Evolutionary conservation across 352 stramenopile genomes (phyloP), one percentile per base, ranked within the genome.

Genomic region (Plasmopara halstedii): DNA sequence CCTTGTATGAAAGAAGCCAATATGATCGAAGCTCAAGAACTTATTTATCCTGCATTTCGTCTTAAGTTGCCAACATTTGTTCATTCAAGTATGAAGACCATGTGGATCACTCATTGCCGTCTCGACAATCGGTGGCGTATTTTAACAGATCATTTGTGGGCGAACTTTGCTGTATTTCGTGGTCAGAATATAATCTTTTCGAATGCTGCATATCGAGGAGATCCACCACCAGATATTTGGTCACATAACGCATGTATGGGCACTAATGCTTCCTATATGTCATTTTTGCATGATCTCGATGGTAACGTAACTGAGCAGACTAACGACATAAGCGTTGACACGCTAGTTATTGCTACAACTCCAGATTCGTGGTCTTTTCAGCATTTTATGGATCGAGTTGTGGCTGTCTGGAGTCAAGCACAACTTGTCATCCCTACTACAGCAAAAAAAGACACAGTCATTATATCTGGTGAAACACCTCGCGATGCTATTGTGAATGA

Each of bases 291-390:
- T 17, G 37, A 42, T 4, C n/a, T 45, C 3, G 50, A 32, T 10
- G 4, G 6, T 8, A 49, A 57, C 17, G 19, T 17, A 18, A 58
- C 35, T 18, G 29, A 36, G 1, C 10, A 42, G 15, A 40, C 6
- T 5, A 46, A 39, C 40, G 18, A 6, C 26, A 42, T 39, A 18
- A 53, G 10, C 4, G 50, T 64, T 25, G 55, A 56, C 17, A 64
- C 56, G 2, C 22, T 64, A 11, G 37, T 64, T 13, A 32, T 64
- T 14, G 56, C 50, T 1, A 64, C 56, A 0, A 64, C 44, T 19
- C 50, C 56, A 1, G 56, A 64, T 34, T 64, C 56, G 19, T 64
- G 56, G 56, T 64, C 56, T 17, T 64, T 64, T 41, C 56, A 64
- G 56, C 50, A 64, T 25, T 64, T 64, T 49, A 41, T 64, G 25